These are phyloP conservation scores for Aspergillus aculeatinus DNA, from an alignment of 2,329 filamentous ascomycete genomes.

Conservation along the genomic window DNA sequence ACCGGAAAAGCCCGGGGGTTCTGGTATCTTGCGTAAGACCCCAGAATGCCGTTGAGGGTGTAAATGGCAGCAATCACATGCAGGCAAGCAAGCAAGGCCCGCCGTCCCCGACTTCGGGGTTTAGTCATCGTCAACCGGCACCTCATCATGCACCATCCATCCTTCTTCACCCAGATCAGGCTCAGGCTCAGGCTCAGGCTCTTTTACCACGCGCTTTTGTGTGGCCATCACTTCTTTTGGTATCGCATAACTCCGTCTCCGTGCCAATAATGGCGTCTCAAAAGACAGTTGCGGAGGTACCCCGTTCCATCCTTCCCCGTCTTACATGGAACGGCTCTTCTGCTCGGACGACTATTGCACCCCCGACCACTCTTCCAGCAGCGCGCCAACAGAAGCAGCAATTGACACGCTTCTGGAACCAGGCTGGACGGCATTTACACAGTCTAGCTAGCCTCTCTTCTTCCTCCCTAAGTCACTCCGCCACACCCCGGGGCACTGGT, in stretches of 20 bases:
- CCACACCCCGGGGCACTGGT: constrained; percentile 15
- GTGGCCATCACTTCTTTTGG: neutral
- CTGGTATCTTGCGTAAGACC: too few species aligned
- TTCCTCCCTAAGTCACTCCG: constrained; percentile 9
- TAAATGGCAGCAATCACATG: neutral
- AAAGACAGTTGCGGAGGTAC: constrained; percentile 44
- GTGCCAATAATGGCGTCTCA: constrained; percentile 38
- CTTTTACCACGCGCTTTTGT: neutral
- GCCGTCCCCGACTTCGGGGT: neutral
- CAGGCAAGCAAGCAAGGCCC: neutral
- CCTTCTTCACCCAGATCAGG: neutral
- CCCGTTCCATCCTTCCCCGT: constrained; percentile 44
- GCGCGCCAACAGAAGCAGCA: constrained; percentile 25
- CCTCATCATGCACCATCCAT: neutral
- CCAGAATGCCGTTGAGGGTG: too few species aligned
- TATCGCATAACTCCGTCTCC: neutral
- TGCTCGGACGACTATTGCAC: constrained; percentile 30
- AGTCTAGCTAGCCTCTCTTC: constrained; percentile 11
- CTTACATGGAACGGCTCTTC: constrained; percentile 44
- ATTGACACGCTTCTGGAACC: constrained; percentile 23
- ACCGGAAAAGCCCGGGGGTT: too few species aligned
- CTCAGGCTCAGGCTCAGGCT: too few species aligned
- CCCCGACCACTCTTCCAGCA: constrained; percentile 27
- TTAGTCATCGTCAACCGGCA: neutral
- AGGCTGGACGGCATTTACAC: constrained; percentile 23